phyloP scores from a whole-genome alignment of 1,139 yeast genomes.

The Saccharomyces hybrid region DNA sequence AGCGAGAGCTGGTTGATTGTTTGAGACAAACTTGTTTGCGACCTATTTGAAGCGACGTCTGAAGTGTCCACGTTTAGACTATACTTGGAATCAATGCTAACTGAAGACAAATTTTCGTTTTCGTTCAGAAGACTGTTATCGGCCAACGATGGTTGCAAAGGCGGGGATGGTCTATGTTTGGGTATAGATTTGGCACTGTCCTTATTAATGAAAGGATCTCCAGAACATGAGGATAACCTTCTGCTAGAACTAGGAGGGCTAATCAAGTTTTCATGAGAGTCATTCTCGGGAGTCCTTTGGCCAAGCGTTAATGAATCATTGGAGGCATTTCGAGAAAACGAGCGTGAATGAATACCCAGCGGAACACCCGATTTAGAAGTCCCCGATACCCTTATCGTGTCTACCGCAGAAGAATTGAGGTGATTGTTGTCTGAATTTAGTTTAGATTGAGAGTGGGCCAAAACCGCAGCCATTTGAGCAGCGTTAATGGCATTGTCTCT shows the following conservation, averaged over 20 bases:
- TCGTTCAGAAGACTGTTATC: neutral
- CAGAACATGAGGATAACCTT: neutral
- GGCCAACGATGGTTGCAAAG: neutral
- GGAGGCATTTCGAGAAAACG: neutral
- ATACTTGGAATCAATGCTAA: neutral
- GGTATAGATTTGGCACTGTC: neutral
- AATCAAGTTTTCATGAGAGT: neutral
- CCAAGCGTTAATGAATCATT: neutral
- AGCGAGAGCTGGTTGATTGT: neutral
- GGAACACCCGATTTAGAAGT: neutral
- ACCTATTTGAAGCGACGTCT: neutral
- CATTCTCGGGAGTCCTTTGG: neutral
- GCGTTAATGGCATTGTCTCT: neutral
- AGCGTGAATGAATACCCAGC: neutral
- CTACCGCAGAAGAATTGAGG: neutral
- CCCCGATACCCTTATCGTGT: neutral
- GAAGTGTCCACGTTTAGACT: neutral
- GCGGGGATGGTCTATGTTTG: neutral
- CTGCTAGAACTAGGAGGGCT: neutral
- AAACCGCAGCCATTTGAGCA: conserved; percentile 2
- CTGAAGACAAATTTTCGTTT: neutral
- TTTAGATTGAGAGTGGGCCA: conserved; percentile 1
- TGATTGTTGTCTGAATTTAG: neutral
- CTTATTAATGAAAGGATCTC: neutral
- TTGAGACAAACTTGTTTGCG: neutral